Percentiles rank a stretch among this genome's conserved stretches.
These are phyloP conservation scores for Carex pumila DNA, from an alignment of 176 grass and related monocot species.

Conservation along the genomic window DNA sequence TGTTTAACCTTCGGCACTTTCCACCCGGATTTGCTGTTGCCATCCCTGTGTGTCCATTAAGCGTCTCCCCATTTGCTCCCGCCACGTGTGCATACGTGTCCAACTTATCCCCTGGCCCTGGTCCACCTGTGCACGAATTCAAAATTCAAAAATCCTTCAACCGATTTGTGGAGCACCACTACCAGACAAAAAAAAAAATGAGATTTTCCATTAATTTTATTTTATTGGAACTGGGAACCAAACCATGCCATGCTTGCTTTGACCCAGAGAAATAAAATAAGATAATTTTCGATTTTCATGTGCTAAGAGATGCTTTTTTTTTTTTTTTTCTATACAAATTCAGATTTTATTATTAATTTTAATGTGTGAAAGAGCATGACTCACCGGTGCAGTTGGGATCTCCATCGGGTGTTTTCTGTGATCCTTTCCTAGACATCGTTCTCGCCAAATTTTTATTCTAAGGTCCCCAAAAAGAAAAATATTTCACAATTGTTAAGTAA, in stretches of 20 bases:
- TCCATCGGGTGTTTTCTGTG: slow-evolving; percentile 47
- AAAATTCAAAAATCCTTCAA: slow-evolving; percentile 1
- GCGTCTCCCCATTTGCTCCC: slow-evolving; percentile 29
- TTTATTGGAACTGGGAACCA: neutral
- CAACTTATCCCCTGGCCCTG: slow-evolving; percentile 17
- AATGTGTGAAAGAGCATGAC: slow-evolving; percentile 6
- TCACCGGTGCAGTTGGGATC: slow-evolving; percentile 44
- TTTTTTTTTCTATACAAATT: neutral
- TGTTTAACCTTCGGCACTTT: slow-evolving; percentile 42
- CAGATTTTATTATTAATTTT: neutral
- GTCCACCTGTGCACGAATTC: neutral
- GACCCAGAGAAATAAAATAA: neutral
- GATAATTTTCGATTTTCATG: neutral
- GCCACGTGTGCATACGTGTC: slow-evolving; percentile 47
- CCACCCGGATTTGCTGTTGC: slow-evolving; percentile 35
- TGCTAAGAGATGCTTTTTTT: neutral
- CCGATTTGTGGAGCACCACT: neutral
- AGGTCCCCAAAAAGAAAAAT: neutral
- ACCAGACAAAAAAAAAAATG: slow-evolving; percentile 23
- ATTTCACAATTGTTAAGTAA: neutral
- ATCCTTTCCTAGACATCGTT: slow-evolving; percentile 64
- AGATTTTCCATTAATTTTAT: neutral
- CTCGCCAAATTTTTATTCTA: slow-evolving; percentile 45
- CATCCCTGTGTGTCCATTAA: slow-evolving; percentile 35
- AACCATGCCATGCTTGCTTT: neutral